These are phyloP conservation scores for Alnus glutinosa DNA, from an alignment of 306 rosid genomes.

Conservation along the genomic window DNA sequence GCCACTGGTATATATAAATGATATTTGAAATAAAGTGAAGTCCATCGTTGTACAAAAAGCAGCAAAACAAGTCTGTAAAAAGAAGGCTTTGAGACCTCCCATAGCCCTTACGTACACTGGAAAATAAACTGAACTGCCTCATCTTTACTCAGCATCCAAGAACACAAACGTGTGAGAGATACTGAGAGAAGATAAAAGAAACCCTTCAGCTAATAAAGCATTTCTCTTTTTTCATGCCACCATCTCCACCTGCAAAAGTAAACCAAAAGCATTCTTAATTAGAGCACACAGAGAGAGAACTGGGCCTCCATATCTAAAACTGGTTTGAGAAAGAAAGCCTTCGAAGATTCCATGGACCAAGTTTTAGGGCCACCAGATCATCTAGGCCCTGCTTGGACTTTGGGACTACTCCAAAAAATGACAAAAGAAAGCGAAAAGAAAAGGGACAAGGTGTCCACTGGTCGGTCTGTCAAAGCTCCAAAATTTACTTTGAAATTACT, in stretches of 20 bases:
- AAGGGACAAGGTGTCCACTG: too few species aligned
- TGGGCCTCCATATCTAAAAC: background rate
- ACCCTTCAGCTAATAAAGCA: constrained; percentile 62
- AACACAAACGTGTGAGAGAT: constrained; percentile 14
- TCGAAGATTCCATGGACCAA: background rate
- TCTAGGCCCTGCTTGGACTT: background rate
- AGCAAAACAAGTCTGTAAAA: constrained; percentile 28
- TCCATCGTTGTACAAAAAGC: constrained; percentile 43
- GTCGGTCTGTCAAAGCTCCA: background rate
- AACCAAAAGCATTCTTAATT: background rate
- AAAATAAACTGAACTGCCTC: constrained; percentile 30
- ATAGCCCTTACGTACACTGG: constrained; percentile 4
- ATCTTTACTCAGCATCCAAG: constrained; percentile 26
- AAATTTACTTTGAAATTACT: background rate
- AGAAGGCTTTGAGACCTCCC: constrained; percentile 31
- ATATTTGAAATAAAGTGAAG: constrained; percentile 38
- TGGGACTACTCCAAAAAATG: background rate
- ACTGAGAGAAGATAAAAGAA: constrained; percentile 14
- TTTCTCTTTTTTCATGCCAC: constrained; percentile 76
- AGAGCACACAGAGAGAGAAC: background rate
- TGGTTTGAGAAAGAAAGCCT: background rate
- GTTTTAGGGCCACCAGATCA: background rate
- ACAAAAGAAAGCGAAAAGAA: background rate
- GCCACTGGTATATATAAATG: background rate
- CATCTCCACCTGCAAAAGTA: constrained; percentile 82